Percentiles rank a stretch among this genome's conserved stretches.
Evolutionary conservation across 2,329 filamentous ascomycete species (phyloP).

Genomic region (Diplodia mutila): DNA sequence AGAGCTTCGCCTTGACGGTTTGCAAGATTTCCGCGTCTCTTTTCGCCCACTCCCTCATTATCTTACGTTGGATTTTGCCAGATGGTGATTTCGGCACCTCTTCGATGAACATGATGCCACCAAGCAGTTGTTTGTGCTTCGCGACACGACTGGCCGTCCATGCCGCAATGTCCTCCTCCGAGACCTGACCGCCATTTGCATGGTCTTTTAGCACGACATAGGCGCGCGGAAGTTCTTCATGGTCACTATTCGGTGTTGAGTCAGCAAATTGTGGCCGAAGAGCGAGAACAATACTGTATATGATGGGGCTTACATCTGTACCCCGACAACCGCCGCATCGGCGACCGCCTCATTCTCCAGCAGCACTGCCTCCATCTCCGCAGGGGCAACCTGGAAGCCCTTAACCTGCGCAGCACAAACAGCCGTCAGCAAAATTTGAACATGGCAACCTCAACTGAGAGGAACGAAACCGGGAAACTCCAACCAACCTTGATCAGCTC

Average conservation of each 20-base stretch:
- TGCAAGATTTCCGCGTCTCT: constrained; percentile 30
- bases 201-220: constrained; percentile 39
- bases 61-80: constrained; percentile 41
- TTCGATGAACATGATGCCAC: constrained; percentile 42
- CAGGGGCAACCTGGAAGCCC: constrained; percentile 25
- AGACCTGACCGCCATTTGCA: constrained; percentile 34
- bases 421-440: not conserved
- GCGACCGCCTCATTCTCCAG: constrained; percentile 13
- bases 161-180: constrained; percentile 40
- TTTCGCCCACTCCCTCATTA: constrained; percentile 38
- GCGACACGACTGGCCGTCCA: constrained; percentile 45
- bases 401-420: not conserved
- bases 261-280: not conserved
- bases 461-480: too few species aligned
- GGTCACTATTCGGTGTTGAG: constrained; percentile 25
- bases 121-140: constrained; percentile 46
- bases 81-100: constrained; percentile 41
- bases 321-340: constrained; percentile 29
- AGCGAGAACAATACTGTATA: not conserved
- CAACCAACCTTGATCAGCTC: constrained; percentile 52
- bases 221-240: constrained; percentile 40
- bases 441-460: not conserved
- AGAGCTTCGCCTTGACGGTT: not conserved
- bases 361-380: constrained; percentile 23
- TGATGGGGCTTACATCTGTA: constrained; percentile 12